These are phyloP conservation scores for Aspergillus viridinutans DNA, from an alignment of 2,329 filamentous ascomycete species.

Conservation along the genomic window DNA sequence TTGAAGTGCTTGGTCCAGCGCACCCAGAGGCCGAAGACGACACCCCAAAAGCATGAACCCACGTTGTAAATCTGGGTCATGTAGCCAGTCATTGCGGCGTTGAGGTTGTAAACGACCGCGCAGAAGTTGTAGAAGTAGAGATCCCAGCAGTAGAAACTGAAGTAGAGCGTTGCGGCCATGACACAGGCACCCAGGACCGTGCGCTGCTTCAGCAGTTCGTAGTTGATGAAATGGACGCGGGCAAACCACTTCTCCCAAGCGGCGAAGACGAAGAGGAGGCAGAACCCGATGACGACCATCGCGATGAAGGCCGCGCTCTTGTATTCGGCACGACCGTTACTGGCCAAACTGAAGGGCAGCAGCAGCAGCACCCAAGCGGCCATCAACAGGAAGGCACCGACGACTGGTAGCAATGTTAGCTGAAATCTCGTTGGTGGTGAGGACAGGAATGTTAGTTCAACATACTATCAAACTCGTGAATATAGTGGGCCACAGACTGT, in stretches of 20 bases:
- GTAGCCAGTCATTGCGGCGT: constrained; percentile 42
- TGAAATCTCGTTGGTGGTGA: constrained; percentile 42
- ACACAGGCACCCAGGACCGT: constrained; percentile 52
- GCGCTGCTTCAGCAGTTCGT: constrained; percentile 46
- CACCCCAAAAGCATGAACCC: constrained; percentile 49
- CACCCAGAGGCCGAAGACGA: constrained; percentile 49
- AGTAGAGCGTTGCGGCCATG: constrained; percentile 46
- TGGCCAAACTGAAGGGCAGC: constrained; percentile 59
- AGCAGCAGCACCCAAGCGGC: constrained; percentile 61
- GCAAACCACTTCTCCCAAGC: constrained; percentile 54
- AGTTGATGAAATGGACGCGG: constrained; percentile 52
- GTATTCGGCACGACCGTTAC: constrained; percentile 40
- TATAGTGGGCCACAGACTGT: constrained; percentile 52
- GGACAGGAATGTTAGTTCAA: constrained; percentile 31
- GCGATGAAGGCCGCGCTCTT: constrained; percentile 46
- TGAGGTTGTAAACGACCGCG: constrained; percentile 49
- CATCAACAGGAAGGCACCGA: constrained; percentile 59
- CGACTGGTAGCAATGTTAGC: constrained; percentile 27
- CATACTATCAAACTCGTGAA: constrained; percentile 59
- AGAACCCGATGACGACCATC: constrained; percentile 52
- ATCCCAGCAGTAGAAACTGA: constrained; percentile 52
- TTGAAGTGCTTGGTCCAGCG: constrained; percentile 51
- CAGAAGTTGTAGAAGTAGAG: constrained; percentile 53
- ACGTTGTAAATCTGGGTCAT: constrained; percentile 52
- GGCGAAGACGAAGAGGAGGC: constrained; percentile 51